These are phyloP conservation scores for Coniosporium apollinis DNA, from an alignment of 495 filamentous ascomycete species.

Conservation along the genomic window DNA sequence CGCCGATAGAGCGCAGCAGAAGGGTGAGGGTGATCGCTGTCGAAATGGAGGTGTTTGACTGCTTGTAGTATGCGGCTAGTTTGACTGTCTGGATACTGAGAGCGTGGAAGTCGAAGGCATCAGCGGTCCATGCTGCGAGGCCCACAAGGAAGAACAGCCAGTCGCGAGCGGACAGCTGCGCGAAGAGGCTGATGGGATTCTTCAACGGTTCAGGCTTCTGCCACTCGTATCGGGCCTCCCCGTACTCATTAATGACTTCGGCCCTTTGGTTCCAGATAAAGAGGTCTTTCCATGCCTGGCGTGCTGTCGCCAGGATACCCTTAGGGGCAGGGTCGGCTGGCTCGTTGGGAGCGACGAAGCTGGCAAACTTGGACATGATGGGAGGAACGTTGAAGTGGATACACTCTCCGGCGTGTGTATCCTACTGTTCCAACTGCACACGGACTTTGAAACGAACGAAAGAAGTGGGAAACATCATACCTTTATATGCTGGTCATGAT, in stretches of 20 bases:
- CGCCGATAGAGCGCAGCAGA: conserved; percentile 52
- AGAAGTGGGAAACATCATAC: too few relatives aligned
- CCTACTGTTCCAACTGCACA: too few relatives aligned
- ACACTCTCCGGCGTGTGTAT: too few relatives aligned
- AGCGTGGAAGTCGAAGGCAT: conserved; percentile 65
- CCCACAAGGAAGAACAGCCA: conserved; percentile 53
- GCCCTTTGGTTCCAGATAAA: conserved; percentile 52
- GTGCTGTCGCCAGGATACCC: conserved; percentile 39
- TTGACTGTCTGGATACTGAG: conserved; percentile 55
- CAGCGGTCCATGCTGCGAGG: conserved; percentile 47
- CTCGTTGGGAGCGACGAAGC: too few relatives aligned
- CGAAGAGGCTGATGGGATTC: conserved; percentile 45
- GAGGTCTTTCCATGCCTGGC: conserved; percentile 43
- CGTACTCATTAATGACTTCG: conserved; percentile 41
- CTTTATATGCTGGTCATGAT: too few relatives aligned
- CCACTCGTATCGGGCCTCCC: conserved; percentile 41
- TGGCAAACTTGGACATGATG: too few relatives aligned
- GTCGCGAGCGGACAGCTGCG: conserved; percentile 33
- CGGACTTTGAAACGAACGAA: too few relatives aligned
- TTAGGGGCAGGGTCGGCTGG: conserved; percentile 41
- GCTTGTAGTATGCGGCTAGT: conserved; percentile 46
- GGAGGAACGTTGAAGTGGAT: too few relatives aligned
- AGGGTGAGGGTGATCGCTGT: conserved; percentile 62
- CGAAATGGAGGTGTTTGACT: conserved; percentile 48
- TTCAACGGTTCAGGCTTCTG: conserved; percentile 36